phyloP scores from a whole-genome alignment of 768 basidiomycete genomes.

The Tylopilus vinaceipallidus region DNA sequence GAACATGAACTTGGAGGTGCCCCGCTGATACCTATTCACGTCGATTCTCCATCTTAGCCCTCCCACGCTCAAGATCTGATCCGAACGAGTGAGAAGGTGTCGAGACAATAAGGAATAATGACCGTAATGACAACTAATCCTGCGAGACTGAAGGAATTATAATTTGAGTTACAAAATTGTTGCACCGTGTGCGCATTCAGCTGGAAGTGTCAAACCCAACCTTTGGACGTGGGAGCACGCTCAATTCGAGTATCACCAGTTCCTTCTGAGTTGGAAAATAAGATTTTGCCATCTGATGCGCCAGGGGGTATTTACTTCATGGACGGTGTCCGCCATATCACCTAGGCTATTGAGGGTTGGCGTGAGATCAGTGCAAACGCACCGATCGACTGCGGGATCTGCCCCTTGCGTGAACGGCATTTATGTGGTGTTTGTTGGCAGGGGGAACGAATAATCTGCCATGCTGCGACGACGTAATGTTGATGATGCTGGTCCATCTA shows the following conservation, averaged over 20 bases:
- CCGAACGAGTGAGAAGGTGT: not conserved
- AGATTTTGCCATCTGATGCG: not conserved
- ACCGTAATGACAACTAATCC: not conserved
- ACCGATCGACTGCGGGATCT: not conserved
- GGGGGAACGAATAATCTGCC: not conserved
- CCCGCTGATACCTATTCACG: not conserved
- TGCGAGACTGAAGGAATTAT: not conserved
- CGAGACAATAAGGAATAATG: not conserved
- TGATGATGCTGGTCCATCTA: not conserved
- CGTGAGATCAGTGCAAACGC: not conserved
- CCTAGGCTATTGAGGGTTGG: not conserved
- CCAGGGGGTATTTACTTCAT: not conserved
- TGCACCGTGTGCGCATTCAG: not conserved
- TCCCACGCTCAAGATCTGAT: conserved; percentile 5
- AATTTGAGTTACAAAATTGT: not conserved
- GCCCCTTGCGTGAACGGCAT: not conserved
- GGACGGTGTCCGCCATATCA: too few relatives aligned
- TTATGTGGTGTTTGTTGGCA: not conserved
- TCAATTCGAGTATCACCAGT: not conserved
- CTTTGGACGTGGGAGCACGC: not conserved
- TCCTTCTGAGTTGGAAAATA: not conserved
- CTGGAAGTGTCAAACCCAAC: not conserved
- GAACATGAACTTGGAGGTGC: not conserved
- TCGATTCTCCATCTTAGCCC: not conserved
- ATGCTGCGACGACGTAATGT: not conserved